phyloP scores from a whole-genome alignment of 2,329 filamentous ascomycete species.

The Talaromyces sp. region DNA sequence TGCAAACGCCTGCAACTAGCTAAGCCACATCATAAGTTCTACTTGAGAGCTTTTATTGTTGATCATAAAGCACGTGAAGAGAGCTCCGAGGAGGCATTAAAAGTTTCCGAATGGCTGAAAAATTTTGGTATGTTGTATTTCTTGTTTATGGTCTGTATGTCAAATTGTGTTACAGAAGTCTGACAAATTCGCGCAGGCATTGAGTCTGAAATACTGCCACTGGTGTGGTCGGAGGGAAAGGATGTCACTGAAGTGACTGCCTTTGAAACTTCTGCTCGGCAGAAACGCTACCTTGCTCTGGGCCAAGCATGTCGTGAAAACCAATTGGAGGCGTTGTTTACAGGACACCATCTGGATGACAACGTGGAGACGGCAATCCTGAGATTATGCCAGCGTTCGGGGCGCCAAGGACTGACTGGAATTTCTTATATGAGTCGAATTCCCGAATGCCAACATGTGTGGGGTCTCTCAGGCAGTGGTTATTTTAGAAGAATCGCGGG shows the following conservation, averaged over 20 bases:
- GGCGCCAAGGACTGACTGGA: conserved; percentile 64
- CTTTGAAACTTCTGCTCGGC: conserved; percentile 72
- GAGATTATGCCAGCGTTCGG: conserved; percentile 64
- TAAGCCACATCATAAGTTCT: conserved; percentile 15
- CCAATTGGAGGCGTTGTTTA: conserved; percentile 54
- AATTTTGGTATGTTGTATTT: conserved; percentile 32
- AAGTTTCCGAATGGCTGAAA: conserved; percentile 43
- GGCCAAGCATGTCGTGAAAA: conserved; percentile 63
- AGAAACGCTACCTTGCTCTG: conserved; percentile 65
- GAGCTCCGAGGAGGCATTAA: conserved; percentile 51
- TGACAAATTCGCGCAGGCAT: conserved; percentile 21
- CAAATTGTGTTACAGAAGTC: not conserved
- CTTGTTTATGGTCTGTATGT: not conserved
- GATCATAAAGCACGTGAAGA: conserved; percentile 55
- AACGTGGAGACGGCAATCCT: conserved; percentile 85
- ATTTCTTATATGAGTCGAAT: conserved; percentile 63
- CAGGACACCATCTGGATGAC: conserved; percentile 87
- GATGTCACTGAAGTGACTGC: conserved; percentile 48
- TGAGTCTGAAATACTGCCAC: conserved; percentile 29
- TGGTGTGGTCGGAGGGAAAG: conserved; percentile 48
- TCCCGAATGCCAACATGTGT: conserved; percentile 76
- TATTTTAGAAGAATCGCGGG: conserved; percentile 35
- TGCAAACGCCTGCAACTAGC: conserved; percentile 48
- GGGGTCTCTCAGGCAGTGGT: conserved; percentile 65
- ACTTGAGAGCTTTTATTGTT: conserved; percentile 54